A percentile compares a stretch with the other conserved stretches of the same genome.
Evolutionary conservation across 1,139 yeast species (phyloP).

Genomic region (Spencermartinsiella ligniputridi): DNA sequence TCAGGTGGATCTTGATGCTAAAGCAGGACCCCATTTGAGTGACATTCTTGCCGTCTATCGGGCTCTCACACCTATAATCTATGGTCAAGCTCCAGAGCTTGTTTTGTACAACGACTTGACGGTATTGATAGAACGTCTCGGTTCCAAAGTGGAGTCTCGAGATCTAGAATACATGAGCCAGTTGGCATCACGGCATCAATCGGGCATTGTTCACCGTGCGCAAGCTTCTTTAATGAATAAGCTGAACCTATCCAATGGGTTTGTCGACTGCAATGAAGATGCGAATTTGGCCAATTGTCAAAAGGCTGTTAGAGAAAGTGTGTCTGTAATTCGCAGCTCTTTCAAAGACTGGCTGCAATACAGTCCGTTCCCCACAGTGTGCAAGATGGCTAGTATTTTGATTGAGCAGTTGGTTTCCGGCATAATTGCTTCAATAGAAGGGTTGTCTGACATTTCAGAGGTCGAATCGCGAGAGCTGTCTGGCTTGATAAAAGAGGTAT

Average conservation of each 20-base stretch:
- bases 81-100: constrained; percentile 17
- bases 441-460: constrained; percentile 32
- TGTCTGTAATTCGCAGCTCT: constrained; percentile 17
- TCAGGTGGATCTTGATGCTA: constrained; percentile 1
- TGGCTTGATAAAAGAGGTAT: constrained; percentile 23
- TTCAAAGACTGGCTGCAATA: constrained; percentile 21
- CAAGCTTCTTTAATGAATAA: constrained; percentile 1
- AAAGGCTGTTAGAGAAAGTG: constrained; percentile 21
- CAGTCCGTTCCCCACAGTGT: constrained; percentile 23
- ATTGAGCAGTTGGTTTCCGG: constrained; percentile 28
- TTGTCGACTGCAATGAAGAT: constrained; percentile 22
- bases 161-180: constrained; percentile 14
- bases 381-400: constrained; percentile 27
- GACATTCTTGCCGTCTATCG: constrained; percentile 27
- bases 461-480: constrained; percentile 31
- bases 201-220: constrained; percentile 4
- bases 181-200: constrained; percentile 13
- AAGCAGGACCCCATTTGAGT: constrained; percentile 15
- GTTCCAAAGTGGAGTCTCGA: constrained; percentile 9
- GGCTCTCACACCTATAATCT: constrained; percentile 24
- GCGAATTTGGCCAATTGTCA: constrained; percentile 22
- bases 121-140: constrained; percentile 10
- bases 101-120: constrained; percentile 26
- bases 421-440: constrained; percentile 25
- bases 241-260: constrained; percentile 21